Evolutionary conservation across 495 filamentous ascomycete genomes (phyloP).

Genomic region (Aspergillus ellipticus): DNA sequence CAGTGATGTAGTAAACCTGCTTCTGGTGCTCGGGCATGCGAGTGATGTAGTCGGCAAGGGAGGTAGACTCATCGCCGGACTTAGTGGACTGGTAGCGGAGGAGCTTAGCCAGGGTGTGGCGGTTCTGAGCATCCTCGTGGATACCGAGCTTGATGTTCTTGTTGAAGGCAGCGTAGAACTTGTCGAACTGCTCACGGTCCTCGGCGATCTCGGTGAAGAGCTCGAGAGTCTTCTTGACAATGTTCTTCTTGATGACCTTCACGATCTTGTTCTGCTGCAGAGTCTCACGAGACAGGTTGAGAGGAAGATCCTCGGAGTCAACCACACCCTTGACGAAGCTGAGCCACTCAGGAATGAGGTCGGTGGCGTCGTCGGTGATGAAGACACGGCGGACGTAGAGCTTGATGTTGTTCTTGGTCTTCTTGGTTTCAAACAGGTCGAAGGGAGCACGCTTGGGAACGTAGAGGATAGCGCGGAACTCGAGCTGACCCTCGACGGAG

Average conservation of each 20-base stretch:
- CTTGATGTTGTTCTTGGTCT: slow-evolving; percentile 99
- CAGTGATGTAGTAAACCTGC: slow-evolving; percentile 99
- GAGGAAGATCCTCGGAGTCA: slow-evolving; percentile 97
- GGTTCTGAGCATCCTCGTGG: slow-evolving; percentile 99
- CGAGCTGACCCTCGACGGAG: slow-evolving; percentile 99
- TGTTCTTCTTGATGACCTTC: slow-evolving; percentile 99
- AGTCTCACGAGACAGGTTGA: slow-evolving; percentile 99
- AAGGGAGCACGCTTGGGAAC: slow-evolving; percentile 99
- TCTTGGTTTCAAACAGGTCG: slow-evolving; percentile 99
- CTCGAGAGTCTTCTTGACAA: slow-evolving; percentile 99
- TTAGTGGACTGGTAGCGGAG: slow-evolving; percentile 98
- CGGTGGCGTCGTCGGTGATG: slow-evolving; percentile 99
- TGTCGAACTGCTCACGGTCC: slow-evolving; percentile 99
- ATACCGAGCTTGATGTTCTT: slow-evolving; percentile 99
- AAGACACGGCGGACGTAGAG: slow-evolving; percentile 99
- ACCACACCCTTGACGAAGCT: slow-evolving; percentile 99
- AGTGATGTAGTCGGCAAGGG: slow-evolving; percentile 92
- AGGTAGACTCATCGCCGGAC: slow-evolving; percentile 93
- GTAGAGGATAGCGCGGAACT: slow-evolving; percentile 99
- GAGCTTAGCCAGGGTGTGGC: slow-evolving; percentile 88
- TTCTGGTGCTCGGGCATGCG: slow-evolving; percentile 99
- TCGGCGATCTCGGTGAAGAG: slow-evolving; percentile 98
- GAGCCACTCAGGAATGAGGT: slow-evolving; percentile 99
- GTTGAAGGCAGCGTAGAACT: slow-evolving; percentile 99
- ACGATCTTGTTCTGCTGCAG: slow-evolving; percentile 99